A percentile compares a stretch with the other conserved stretches of the same genome.
Evolutionary conservation across 768 basidiomycete species (phyloP).

Genomic region (Tylopilus balloui): DNA sequence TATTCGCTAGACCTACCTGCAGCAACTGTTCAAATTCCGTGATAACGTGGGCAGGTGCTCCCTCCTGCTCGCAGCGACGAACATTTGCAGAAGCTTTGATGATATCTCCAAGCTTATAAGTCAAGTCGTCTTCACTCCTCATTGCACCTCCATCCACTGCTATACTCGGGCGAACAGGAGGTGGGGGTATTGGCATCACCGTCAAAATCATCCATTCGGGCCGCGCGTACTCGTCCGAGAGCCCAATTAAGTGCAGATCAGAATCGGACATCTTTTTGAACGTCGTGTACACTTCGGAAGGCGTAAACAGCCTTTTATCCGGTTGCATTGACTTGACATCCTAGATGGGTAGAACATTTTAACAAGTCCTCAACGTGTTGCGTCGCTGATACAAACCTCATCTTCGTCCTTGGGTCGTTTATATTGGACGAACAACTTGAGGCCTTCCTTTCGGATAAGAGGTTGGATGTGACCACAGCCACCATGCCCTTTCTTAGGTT

Average conservation of each 20-base stretch:
- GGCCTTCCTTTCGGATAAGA: conserved; percentile 84
- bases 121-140: conserved; percentile 97
- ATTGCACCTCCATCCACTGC: conserved; percentile 95
- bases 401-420: conserved; percentile 94
- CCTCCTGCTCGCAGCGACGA: conserved; percentile 89
- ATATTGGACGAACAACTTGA: conserved; percentile 93
- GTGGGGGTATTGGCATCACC: conserved; percentile 95
- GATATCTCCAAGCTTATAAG: conserved; percentile 95
- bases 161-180: conserved; percentile 96
- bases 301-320: conserved; percentile 77
- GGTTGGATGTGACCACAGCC: conserved; percentile 96
- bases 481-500: conserved; percentile 88
- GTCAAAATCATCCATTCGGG: conserved; percentile 99
- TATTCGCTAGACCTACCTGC: conserved; percentile 54
- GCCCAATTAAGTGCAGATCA: conserved; percentile 84
- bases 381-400: conserved; percentile 58
- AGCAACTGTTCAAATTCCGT: conserved; percentile 94
- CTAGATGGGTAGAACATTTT: conserved; percentile 35
- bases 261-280: conserved; percentile 92
- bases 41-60: conserved; percentile 93
- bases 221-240: conserved; percentile 92
- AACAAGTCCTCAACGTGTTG: conserved; percentile 8
- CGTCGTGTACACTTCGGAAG: conserved; percentile 88
- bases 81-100: conserved; percentile 94
- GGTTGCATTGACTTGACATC: conserved; percentile 78